A percentile compares a stretch with the other conserved stretches of the same genome.
These are phyloP conservation scores for Puccinia polysora DNA, from an alignment of 1,284 basidiomycete genomes.

Conservation along the genomic window DNA sequence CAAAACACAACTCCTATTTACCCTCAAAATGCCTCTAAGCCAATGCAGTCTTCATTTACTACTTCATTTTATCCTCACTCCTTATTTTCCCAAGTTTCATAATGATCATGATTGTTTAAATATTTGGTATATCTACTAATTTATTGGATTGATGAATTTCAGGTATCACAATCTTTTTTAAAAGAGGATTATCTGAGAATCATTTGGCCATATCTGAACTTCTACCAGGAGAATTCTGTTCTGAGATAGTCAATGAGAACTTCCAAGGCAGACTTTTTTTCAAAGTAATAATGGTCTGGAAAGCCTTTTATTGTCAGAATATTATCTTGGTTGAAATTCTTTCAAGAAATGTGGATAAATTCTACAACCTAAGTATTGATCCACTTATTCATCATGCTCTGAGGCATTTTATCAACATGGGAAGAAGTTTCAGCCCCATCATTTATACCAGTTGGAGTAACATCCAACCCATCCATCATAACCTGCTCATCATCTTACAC, in stretches of 20 bases:
- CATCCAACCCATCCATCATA: neutral
- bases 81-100: conserved; percentile 38
- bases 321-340: conserved; percentile 49
- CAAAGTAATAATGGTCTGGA: neutral
- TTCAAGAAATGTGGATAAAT: conserved; percentile 8
- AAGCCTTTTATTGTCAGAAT: conserved; percentile 46
- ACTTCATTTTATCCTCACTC: too few relatives aligned
- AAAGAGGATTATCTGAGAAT: conserved; percentile 50
- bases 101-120: conserved; percentile 37
- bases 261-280: neutral
- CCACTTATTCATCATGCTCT: neutral
- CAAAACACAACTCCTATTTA: too few relatives aligned
- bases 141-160: neutral
- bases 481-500: neutral
- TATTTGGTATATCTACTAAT: neutral
- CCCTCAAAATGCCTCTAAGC: too few relatives aligned
- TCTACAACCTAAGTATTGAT: neutral
- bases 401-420: neutral
- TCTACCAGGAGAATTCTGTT: conserved; percentile 26
- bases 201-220: conserved; percentile 48
- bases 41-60: too few relatives aligned
- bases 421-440: too few relatives aligned
- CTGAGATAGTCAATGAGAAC: conserved; percentile 8
- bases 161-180: conserved; percentile 51
- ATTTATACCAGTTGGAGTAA: neutral